Base-by-base conservation (phyloP, 1,284 basidiomycete genomes). In the Rhizoctonia solani region DNA sequence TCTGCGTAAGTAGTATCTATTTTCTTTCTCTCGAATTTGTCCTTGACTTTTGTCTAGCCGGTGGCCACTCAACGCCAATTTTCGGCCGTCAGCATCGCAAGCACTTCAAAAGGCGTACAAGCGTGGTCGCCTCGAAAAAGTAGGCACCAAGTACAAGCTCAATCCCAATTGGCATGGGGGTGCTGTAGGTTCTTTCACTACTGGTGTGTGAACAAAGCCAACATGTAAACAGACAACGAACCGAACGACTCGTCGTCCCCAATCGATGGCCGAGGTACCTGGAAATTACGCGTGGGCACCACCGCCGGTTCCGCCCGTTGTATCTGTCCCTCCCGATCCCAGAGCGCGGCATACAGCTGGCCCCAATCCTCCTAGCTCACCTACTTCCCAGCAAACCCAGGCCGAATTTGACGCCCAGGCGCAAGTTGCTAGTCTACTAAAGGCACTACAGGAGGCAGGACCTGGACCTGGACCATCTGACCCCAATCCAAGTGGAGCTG, bases 61-160 rank as follows among this genome's bases (percentile, higher is more conserved):
- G 46, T 92, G 90, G 75, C 90, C 90, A n/a, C 74, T 92, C 5
- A 89, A 92, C 74, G 85, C 82, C n/a, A 92, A 92, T 77, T 92
- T 92, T 73, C 81, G 90, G 29, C 90, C 90, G 1, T 90, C 88
- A 2, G 90, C 90, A 3, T 90, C 89, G 73, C 90, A 92, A 75
- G 90, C 90, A 4, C 77, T 92, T 68, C 89, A 91, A 75, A 92
- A 92, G 72, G 90, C 90, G 1, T 90, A 80, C 76, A 89, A 86
- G 74, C 80, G 89, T 54, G 90, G 90, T 8, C 79, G 90, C 21
- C 80, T 92, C 58, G 85, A 89, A 74, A 92, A 92, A 75, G 83
- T 82, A 55, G 80, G 77, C 9, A 82, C 81, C 54, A 88, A 86
- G 74, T 92, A 92, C 76, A 79, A 85, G 46, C 74, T 92, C 29